Evolutionary conservation across 805 yeast species (phyloP).

Genomic region (Wickerhamomyces bovis): DNA sequence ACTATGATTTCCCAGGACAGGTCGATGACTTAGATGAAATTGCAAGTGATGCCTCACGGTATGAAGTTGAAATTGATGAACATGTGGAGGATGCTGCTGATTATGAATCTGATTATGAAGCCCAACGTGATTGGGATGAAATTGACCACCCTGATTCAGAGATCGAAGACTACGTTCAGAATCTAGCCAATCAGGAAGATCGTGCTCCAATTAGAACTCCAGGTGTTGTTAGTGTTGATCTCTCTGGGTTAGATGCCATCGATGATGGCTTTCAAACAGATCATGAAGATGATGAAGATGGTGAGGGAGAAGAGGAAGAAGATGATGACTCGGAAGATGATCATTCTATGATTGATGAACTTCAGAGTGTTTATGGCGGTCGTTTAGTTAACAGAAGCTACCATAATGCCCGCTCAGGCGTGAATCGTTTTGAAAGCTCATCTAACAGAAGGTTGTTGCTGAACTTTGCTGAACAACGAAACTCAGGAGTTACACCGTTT

Average conservation of each 20-base stretch:
- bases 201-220: conserved; percentile 1
- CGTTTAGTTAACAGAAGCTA: neutral
- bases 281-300: conserved; percentile 8
- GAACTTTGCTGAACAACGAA: neutral
- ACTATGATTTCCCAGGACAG: conserved; percentile 17
- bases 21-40: conserved; percentile 9
- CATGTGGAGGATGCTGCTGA: conserved; percentile 8
- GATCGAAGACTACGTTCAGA: conserved; percentile 5
- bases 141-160: conserved; percentile 6
- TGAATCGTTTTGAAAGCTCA: neutral
- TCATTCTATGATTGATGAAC: neutral
- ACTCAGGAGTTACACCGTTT: neutral
- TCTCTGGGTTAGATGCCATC: conserved; percentile 9
- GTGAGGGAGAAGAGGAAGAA: conserved; percentile 15
- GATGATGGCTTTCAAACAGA: conserved; percentile 14
- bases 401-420: conserved; percentile 1
- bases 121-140: neutral
- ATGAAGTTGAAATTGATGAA: conserved; percentile 15
- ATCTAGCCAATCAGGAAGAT: neutral
- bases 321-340: conserved; percentile 15
- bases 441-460: neutral
- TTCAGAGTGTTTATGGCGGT: neutral
- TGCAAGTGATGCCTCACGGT: neutral
- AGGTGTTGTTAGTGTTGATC: conserved; percentile 10
- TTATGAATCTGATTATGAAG: conserved; percentile 11